Base-by-base conservation (phyloP, 2,329 filamentous ascomycete genomes). In the Cercospora janseana region DNA sequence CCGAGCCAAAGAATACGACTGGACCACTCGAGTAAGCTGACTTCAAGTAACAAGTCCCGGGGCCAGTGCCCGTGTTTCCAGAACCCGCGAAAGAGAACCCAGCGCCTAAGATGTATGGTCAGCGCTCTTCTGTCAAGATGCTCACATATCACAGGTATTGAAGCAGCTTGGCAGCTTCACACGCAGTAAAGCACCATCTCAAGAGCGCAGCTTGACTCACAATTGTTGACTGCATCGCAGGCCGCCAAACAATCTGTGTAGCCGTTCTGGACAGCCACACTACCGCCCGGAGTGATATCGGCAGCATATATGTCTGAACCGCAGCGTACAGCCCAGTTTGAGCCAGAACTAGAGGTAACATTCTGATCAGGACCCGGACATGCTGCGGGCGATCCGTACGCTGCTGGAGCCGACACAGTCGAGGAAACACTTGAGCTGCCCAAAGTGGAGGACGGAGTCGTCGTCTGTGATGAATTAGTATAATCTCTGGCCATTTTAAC, bases 11-110 rank as follows among this genome's bases (percentile, higher is more conserved):
- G 34, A 37, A 37, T 4, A 37, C 28, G 23, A 8, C 29, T 15
- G 15, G 42, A 21, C 16, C 16, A 12, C 13, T 20, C 8, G 27
- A 9, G 8, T 13, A 9, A 4, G 12, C 31, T 5, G 4, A 12
- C 20, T 46, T 37, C 16, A 46, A 27, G 20, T 46, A 37, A 26
- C 43, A 46, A 10, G 31, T 46, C 8, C 43, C 43, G 13, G 13
- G 20, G 15, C 43, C 43, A 21, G 18, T 26, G 20, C 43, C 43
- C n/a, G 31, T 24, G 43, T 35, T 26, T 6, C 18, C 16, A 4
- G 29, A 26, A 21, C 16, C 21, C 4, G 13, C 34, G 9, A 31
- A 31, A 5, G 28, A 4, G 10, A 31, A 31, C 9, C 28, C 28
- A 31, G 12, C 28, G 15, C 28, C 28, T 31, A 12, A 13, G 4